phyloP scores from a whole-genome alignment of 2,329 filamentous ascomycete species.

The Sphaerulina vaccinii region DNA sequence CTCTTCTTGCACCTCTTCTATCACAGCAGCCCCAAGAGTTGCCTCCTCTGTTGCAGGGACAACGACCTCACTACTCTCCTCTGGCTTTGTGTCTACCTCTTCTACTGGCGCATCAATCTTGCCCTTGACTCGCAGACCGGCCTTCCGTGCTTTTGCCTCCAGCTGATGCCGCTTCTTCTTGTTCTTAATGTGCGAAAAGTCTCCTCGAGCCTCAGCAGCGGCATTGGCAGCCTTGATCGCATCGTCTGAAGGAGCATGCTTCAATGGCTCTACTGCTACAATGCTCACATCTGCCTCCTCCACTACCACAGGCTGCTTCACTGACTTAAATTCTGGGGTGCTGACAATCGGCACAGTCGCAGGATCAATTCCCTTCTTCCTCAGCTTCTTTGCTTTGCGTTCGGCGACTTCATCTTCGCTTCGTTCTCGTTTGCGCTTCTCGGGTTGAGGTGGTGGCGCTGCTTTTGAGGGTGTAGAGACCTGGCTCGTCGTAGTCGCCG shows the following conservation, averaged over 20 bases:
- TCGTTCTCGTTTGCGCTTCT: conserved; percentile 38
- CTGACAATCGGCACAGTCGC: conserved; percentile 8
- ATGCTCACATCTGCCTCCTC: background rate
- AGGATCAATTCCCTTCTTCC: conserved; percentile 31
- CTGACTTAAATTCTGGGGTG: background rate
- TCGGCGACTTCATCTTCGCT: conserved; percentile 32
- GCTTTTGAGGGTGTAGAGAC: background rate
- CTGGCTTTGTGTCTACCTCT: conserved; percentile 18
- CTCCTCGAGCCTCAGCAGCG: conserved; percentile 14
- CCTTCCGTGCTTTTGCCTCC: conserved; percentile 37
- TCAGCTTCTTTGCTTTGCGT: conserved; percentile 35
- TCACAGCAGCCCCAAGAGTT: background rate
- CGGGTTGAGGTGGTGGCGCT: background rate
- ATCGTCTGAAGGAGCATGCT: conserved; percentile 12
- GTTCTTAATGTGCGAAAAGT: conserved; percentile 34
- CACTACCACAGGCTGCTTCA: background rate
- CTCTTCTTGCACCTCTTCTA: background rate
- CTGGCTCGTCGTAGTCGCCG: conserved; percentile 9
- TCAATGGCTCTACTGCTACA: background rate
- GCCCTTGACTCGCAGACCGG: conserved; percentile 10
- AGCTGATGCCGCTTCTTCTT: conserved; percentile 37
- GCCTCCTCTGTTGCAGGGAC: background rate
- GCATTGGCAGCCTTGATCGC: conserved; percentile 14
- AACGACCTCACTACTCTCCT: background rate
- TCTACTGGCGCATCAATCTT: conserved; percentile 23